Base-by-base conservation (phyloP, 139 green algal genomes). In the Spirogloea muscicola region DNA sequence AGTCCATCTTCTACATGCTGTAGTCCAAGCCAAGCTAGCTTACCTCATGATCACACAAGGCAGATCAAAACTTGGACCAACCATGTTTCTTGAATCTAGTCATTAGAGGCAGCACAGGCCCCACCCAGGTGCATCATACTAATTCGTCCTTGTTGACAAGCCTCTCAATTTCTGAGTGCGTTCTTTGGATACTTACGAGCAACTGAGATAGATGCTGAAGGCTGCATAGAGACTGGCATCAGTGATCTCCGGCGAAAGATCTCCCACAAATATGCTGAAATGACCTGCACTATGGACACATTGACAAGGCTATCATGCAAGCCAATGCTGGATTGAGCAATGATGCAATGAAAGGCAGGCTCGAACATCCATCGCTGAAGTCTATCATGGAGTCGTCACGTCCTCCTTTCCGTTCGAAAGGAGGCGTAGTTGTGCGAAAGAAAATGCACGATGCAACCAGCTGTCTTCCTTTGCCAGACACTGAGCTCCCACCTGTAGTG, bases 171-270 rank as follows among this genome's bases (percentile, higher is more conserved):
- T n/a, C n/a, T n/a, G n/a, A n/a, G n/a, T n/a, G n/a, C n/a, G n/a
- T n/a, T n/a, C n/a, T n/a, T n/a, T n/a, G 58, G n/a, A 29, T 74
- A 75, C 66, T 75, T 76, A 76, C 67, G 67, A 76, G 67, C 67
- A 76, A 10, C 67, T 76, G 38, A 33, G 39, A 76, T 76, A 76
- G 39, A 76, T 49, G 67, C 67, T 74, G 67, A 76, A 76, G 25
- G 67, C 67, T 27, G 67, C 67, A 1, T 76, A 76, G 5, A 76
- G 58, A 10, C 57, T 76, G 67, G 55, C 58, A 13, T 76, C 67
- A 25, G 67, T 76, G 25, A 76, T 58, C 29, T 76, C 67, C 10
- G 67, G 52, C 25, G 57, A 46, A 31, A 76, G 40, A 31, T 76
- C 67, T 27, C 67, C 67, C 52, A 76, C 67, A 51, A 76, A 76